Base-by-base conservation (phyloP, 2,329 filamentous ascomycete genomes). In the Aspergillus calidoustus region DNA sequence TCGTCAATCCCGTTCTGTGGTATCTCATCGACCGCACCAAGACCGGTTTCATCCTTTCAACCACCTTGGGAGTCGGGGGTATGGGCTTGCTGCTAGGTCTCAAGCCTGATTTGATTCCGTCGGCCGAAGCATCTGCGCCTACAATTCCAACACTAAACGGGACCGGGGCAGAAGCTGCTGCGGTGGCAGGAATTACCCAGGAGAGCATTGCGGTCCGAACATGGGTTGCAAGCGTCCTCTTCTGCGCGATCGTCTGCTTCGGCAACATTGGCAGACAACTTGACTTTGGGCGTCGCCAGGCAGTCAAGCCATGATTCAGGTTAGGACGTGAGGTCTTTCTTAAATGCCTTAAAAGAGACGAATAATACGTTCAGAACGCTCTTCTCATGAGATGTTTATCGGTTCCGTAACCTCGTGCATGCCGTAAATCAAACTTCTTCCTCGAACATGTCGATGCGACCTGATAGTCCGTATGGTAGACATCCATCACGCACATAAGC, bases 241-340 rank as follows among this genome's bases (percentile, higher is more conserved):
- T 97, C 75, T 97, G 95, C 78, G 96, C 92, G 72, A 93, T 92
- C 69, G 87, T 98, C 9, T 97, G 93, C 78, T 97, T 99, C 82
- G 95, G 95, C 11, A 98, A 97, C 73, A 92, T 99, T 72, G 95
- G 95, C 13, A 84, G 95, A 65, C 84, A 91, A 64, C 79, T 98
- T 66, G 88, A 89, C n/a, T 78, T 87, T 65, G 83, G 72, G 55
- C 44, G 58, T 59, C 69, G 62, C 61, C 61, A 71, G 56, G 61
- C 60, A 25, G 43, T 68, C 41, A 70, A 71, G 55, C 30, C 48
- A 17, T 58, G 44, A 60, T 60, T 34, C 41, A 51, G 15, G 22
- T 43, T 17, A 13, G n/a, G 17, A 15, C 25, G 19, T 41, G 19
- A 25, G 19, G n/a, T 28, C 22, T 51, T 30, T 52, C 19, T 43